Conservation (phyloP, 1,139 yeast species). For the Blastobotrys aristatus region DNA sequence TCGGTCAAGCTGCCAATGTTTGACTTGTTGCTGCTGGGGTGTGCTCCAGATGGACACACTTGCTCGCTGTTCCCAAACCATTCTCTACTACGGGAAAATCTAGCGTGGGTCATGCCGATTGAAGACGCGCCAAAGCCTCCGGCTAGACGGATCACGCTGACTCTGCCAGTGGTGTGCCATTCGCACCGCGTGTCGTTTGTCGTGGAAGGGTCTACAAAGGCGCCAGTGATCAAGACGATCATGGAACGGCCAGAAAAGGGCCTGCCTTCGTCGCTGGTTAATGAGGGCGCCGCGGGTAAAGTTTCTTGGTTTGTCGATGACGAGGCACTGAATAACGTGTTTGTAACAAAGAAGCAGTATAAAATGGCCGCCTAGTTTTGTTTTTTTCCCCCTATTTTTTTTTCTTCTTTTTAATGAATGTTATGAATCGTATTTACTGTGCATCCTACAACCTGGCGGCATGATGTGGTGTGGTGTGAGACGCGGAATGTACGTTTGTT, state of each 20-base stretch:
- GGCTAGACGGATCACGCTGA: conserved; percentile 77
- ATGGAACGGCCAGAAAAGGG: conserved; percentile 98
- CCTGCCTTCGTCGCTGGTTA: conserved; percentile 87
- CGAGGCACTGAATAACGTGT: conserved; percentile 83
- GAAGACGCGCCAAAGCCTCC: conserved; percentile 92
- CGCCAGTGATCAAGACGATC: conserved; percentile 84
- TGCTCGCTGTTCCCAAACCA: conserved; percentile 94
- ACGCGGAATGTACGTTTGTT: no score
- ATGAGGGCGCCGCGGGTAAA: conserved; percentile 94
- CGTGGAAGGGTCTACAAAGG: conserved; percentile 93
- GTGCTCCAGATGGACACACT: conserved; percentile 98
- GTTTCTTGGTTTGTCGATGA: conserved; percentile 98
- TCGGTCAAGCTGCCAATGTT: conserved; percentile 93
- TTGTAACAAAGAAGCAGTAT: conserved; percentile 70
- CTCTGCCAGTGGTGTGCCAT: conserved; percentile 93
- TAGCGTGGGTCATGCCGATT: conserved; percentile 96
- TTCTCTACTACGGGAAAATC: conserved; percentile 78
- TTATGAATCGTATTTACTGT: no score
- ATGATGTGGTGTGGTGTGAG: no score
- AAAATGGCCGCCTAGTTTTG: conserved; percentile 35
- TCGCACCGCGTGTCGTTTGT: conserved; percentile 90
- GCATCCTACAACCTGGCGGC: no score
- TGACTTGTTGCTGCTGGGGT: conserved; percentile 83
- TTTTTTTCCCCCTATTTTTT: conserved; percentile 3
- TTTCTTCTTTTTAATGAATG: background rate